Conservation (phyloP, 1,284 basidiomycete genomes). For the Austropuccinia psidii region DNA sequence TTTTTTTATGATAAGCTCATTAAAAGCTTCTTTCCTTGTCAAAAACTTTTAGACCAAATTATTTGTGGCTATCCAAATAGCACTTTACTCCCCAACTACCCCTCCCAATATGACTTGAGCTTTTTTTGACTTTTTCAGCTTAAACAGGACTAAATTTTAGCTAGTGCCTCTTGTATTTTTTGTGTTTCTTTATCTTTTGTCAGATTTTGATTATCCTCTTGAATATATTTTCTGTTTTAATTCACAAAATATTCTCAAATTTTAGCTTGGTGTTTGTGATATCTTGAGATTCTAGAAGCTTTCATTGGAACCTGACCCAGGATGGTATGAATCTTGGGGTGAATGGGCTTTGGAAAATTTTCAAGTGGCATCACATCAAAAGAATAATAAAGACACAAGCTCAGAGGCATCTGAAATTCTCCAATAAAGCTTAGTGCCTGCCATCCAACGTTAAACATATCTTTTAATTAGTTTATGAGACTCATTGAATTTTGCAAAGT, state of each 20-base stretch:
- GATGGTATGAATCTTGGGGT: constrained; percentile 99
- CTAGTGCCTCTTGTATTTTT: constrained; percentile 49
- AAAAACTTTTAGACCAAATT: constrained; percentile 67
- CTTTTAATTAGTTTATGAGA: no score
- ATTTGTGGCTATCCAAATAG: constrained; percentile 78
- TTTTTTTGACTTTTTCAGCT: constrained; percentile 73
- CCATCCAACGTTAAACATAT: constrained; percentile 69
- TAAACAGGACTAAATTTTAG: constrained; percentile 67
- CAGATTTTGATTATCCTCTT: neutral
- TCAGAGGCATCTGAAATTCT: constrained; percentile 64
- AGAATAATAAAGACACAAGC: constrained; percentile 57
- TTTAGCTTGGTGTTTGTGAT: constrained; percentile 65
- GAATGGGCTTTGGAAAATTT: constrained; percentile 97
- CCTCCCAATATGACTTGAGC: constrained; percentile 89
- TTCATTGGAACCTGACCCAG: constrained; percentile 83
- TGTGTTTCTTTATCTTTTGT: neutral
- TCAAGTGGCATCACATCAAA: constrained; percentile 79
- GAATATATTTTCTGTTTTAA: neutral
- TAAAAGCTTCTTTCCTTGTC: neutral
- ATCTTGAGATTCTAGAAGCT: constrained; percentile 77
- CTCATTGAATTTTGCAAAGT: neutral
- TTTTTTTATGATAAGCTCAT: neutral
- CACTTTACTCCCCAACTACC: constrained; percentile 69
- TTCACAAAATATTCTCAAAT: constrained; percentile 32
- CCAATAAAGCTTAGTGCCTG: constrained; percentile 80